Percentiles rank a stretch among this genome's conserved stretches.
These are phyloP conservation scores for Brassica juncea DNA, from an alignment of 345 rosid genomes.

Conservation along the genomic window DNA sequence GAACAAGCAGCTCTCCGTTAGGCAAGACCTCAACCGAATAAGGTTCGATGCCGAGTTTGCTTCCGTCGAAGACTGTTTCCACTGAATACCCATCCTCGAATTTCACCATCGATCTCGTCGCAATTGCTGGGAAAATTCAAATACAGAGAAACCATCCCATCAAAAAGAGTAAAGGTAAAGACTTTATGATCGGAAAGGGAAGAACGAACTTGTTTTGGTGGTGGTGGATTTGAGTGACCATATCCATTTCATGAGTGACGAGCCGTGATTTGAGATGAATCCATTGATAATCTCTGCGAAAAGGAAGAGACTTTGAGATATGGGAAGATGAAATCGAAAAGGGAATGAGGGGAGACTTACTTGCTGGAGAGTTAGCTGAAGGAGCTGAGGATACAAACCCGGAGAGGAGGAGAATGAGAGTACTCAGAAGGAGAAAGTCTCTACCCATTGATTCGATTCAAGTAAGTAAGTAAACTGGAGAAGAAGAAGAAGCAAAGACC, in stretches of 20 bases:
- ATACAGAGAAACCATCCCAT: not conserved
- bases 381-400: conserved; percentile 69
- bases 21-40: conserved; percentile 78
- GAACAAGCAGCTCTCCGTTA: conserved; percentile 78
- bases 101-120: conserved; percentile 90
- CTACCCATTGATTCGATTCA: conserved; percentile 49
- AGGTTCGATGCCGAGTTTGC: conserved; percentile 95
- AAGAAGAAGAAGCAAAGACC: conserved; percentile 27
- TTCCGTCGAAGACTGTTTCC: conserved; percentile 98
- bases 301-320: not conserved
- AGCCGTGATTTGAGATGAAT: conserved; percentile 67
- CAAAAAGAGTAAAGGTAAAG: conserved; percentile 13
- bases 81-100: conserved; percentile 92
- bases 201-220: conserved; percentile 73
- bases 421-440: conserved; percentile 47
- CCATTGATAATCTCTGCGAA: conserved; percentile 82
- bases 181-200: conserved; percentile 9
- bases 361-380: conserved; percentile 71
- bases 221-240: conserved; percentile 81
- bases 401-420: conserved; percentile 51
- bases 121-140: conserved; percentile 49
- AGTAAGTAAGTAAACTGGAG: not conserved
- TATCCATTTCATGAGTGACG: conserved; percentile 80
- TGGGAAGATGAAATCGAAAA: not conserved
- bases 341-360: conserved; percentile 49